Evolutionary conservation across 2,329 filamentous ascomycete genomes (phyloP).

Genomic region (Myrmaecium sp.): DNA sequence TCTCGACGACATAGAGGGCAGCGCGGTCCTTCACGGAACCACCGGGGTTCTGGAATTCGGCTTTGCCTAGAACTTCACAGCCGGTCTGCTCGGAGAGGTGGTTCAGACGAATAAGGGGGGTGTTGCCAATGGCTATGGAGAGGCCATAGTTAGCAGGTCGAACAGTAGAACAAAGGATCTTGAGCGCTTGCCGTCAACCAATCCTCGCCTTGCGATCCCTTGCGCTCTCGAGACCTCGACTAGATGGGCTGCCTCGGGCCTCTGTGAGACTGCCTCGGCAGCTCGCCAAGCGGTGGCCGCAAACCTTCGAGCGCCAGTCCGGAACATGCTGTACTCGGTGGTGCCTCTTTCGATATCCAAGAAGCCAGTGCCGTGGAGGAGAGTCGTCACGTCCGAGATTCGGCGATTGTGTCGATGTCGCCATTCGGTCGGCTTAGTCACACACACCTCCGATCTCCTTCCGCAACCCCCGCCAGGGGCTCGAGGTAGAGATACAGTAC

Average conservation of each 20-base stretch:
- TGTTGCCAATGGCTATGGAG: conserved; percentile 78
- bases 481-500: too few relatives aligned
- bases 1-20: conserved; percentile 80
- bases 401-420: too few relatives aligned
- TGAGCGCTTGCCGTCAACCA: conserved; percentile 56
- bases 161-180: conserved; percentile 1
- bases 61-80: conserved; percentile 88
- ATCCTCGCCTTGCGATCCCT: conserved; percentile 52
- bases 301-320: conserved; percentile 50
- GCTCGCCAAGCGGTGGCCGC: conserved; percentile 41
- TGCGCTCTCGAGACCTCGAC: conserved; percentile 65
- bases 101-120: conserved; percentile 81
- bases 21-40: conserved; percentile 94
- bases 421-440: too few relatives aligned
- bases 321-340: conserved; percentile 40
- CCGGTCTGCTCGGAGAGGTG: conserved; percentile 77
- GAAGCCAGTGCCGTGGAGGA: background rate
- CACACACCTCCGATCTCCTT: too few relatives aligned
- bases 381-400: too few relatives aligned
- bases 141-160: conserved; percentile 5
- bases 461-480: too few relatives aligned
- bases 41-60: conserved; percentile 97
- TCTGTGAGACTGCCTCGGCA: conserved; percentile 25
- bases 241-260: conserved; percentile 33
- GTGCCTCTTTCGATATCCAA: background rate